These are phyloP conservation scores for Linum lewisii DNA, from an alignment of 345 rosid genomes.

Conservation along the genomic window DNA sequence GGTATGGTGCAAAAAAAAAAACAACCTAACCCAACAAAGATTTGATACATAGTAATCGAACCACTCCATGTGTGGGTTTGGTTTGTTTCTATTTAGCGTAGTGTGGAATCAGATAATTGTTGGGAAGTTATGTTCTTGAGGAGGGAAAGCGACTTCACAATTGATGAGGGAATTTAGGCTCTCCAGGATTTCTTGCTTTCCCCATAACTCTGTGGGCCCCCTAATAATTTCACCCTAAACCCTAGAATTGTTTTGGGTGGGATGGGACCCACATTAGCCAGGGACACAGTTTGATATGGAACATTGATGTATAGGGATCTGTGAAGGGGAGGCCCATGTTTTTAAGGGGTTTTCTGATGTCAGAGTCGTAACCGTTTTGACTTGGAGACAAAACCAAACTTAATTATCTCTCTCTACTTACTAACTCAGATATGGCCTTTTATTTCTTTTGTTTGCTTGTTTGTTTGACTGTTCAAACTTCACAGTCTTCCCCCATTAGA, in stretches of 20 bases:
- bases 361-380: slow-evolving; percentile 51
- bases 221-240: no score
- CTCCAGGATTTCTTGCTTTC: not conserved
- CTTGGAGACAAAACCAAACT: slow-evolving; percentile 20
- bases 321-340: slow-evolving; percentile 15
- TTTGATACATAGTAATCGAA: not conserved
- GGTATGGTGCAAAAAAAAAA: not conserved
- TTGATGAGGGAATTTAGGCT: not conserved
- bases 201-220: no score
- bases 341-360: slow-evolving; percentile 25
- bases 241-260: no score
- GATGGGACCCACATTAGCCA: slow-evolving; percentile 5
- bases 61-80: not conserved
- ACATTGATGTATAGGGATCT: not conserved
- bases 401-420: no score
- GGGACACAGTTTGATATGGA: not conserved
- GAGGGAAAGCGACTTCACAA: not conserved
- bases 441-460: slow-evolving; percentile 7
- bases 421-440: no score
- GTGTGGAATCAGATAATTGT: not conserved
- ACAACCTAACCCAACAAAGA: not conserved
- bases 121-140: not conserved
- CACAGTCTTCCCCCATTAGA: no score
- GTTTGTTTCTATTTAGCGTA: no score
- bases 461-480: not conserved